These are phyloP conservation scores for Colletotrichum acutatum DNA, from an alignment of 2,329 filamentous ascomycete species.

Conservation along the genomic window DNA sequence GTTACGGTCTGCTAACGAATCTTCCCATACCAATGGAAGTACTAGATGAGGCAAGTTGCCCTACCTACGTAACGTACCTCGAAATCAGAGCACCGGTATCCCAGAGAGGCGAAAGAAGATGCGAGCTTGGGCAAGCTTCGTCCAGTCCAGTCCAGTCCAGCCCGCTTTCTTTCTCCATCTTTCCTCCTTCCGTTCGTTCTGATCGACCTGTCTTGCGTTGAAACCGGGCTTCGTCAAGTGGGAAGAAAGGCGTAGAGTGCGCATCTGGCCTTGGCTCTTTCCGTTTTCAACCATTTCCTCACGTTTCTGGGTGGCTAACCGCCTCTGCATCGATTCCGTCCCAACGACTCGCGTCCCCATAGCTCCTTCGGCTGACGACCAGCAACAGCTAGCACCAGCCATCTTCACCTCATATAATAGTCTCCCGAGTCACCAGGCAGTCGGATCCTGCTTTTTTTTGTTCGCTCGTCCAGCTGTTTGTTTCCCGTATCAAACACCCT, in stretches of 20 bases:
- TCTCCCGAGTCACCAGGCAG: conserved; percentile 4
- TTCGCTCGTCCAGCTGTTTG: conserved; percentile 11
- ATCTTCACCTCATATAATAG: conserved; percentile 26
- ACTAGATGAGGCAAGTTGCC: not conserved
- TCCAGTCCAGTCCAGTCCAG: conserved; percentile 16
- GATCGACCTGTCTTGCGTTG: conserved; percentile 31
- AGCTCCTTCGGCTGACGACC: conserved; percentile 1
- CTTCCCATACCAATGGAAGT: not conserved
- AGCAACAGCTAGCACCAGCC: conserved; percentile 7
- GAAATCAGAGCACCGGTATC: not conserved
- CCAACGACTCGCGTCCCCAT: conserved; percentile 21
- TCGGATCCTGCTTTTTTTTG: not conserved
- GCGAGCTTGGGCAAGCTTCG: not conserved
- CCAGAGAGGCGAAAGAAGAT: conserved; percentile 4
- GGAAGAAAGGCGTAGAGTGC: conserved; percentile 20
- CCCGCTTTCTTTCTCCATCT: conserved; percentile 23
- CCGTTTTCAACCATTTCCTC: conserved; percentile 32
- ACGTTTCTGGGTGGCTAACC: conserved; percentile 20
- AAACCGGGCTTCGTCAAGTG: conserved; percentile 29
- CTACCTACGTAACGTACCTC: not conserved
- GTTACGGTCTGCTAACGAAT: not conserved
- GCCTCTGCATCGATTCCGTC: conserved; percentile 23
- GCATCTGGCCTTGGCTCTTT: conserved; percentile 29
- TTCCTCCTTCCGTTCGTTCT: conserved; percentile 30
- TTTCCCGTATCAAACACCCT: not conserved